Evolutionary conservation across 495 filamentous ascomycete genomes (phyloP).

Genomic region (Trypethelium eluteriae): DNA sequence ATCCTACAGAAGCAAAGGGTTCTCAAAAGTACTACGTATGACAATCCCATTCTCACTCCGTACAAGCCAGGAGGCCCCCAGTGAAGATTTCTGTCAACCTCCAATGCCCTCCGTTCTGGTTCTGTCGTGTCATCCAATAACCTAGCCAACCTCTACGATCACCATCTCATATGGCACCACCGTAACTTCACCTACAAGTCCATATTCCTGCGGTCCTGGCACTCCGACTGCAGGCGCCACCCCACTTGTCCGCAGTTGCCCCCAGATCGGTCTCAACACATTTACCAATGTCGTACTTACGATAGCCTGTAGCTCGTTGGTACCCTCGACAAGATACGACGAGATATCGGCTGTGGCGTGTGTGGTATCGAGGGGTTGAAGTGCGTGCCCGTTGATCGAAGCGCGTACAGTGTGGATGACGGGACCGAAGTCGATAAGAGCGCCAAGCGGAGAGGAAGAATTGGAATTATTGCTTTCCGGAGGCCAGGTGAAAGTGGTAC

Average conservation of each 20-base stretch:
- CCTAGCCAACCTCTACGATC: no score
- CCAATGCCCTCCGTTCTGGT: no score
- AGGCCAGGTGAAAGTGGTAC: constrained; percentile 21
- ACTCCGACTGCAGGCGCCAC: background rate
- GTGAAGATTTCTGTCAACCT: no score
- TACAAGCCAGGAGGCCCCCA: no score
- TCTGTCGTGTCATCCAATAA: no score
- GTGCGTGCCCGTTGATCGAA: constrained; percentile 18
- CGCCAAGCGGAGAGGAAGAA: constrained; percentile 14
- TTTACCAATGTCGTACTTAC: constrained; percentile 27
- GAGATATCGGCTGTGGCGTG: constrained; percentile 16
- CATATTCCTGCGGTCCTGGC: constrained; percentile 17
- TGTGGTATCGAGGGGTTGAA: constrained; percentile 24
- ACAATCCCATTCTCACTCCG: no score
- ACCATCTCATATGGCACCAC: background rate
- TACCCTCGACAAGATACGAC: constrained; percentile 1
- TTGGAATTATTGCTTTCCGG: background rate
- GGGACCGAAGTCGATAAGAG: constrained; percentile 18
- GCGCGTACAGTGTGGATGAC: constrained; percentile 22
- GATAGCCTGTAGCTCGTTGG: constrained; percentile 17
- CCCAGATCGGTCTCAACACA: constrained; percentile 13
- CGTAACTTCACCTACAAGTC: constrained; percentile 18
- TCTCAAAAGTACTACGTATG: no score
- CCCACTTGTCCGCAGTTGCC: constrained; percentile 11
- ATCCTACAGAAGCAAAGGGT: no score